These are phyloP conservation scores for Neoboletus subvelutipes DNA, from an alignment of 768 basidiomycete genomes.

Conservation along the genomic window DNA sequence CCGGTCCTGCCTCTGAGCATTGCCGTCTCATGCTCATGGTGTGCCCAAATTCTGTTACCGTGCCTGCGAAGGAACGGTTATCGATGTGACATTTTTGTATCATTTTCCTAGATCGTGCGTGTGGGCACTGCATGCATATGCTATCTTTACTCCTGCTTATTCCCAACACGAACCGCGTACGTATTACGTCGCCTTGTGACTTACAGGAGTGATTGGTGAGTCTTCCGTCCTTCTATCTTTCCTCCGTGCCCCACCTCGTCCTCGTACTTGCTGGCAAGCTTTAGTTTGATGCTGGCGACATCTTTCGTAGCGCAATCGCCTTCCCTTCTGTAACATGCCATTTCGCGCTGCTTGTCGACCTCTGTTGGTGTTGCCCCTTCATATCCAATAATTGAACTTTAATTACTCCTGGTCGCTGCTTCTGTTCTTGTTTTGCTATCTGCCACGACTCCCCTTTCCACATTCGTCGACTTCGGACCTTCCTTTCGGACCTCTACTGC, in stretches of 20 bases:
- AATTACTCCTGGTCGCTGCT: slow-evolving; percentile 6
- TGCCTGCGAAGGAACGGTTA: slow-evolving; percentile 16
- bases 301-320: background rate
- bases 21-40: slow-evolving; percentile 19
- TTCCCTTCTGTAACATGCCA: slow-evolving; percentile 6
- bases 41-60: slow-evolving; percentile 5
- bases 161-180: slow-evolving; percentile 13
- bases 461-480: slow-evolving; percentile 6
- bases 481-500: background rate
- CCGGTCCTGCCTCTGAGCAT: slow-evolving; percentile 27
- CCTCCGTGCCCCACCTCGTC: background rate
- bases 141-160: slow-evolving; percentile 26
- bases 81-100: slow-evolving; percentile 17
- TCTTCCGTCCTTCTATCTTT: slow-evolving; percentile 14
- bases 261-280: slow-evolving; percentile 14
- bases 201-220: slow-evolving; percentile 18
- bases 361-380: slow-evolving; percentile 17
- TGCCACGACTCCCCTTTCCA: background rate
- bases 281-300: slow-evolving; percentile 16
- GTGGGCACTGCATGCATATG: slow-evolving; percentile 19
- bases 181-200: slow-evolving; percentile 27
- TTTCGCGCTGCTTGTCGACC: slow-evolving; percentile 8
- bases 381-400: slow-evolving; percentile 30
- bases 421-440: slow-evolving; percentile 5
- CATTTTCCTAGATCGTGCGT: slow-evolving; percentile 11